These are phyloP conservation scores for Diaporthe australafricana DNA, from an alignment of 2,329 filamentous ascomycete species.

Conservation along the genomic window DNA sequence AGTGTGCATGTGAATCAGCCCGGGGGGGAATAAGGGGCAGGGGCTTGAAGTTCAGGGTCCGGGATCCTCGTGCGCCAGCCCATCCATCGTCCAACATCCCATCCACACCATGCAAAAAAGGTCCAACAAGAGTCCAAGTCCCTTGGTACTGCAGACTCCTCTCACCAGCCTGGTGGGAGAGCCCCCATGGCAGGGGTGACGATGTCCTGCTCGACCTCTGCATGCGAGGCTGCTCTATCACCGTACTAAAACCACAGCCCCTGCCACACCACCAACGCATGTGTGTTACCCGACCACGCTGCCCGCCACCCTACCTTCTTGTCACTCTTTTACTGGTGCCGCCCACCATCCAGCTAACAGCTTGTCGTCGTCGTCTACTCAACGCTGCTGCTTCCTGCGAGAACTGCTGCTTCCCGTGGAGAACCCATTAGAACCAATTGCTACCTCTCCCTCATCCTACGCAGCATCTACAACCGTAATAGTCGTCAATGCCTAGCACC, in stretches of 20 bases:
- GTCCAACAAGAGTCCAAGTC: conserved; percentile 16
- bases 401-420: background rate
- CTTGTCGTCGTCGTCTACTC: background rate
- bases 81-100: conserved; percentile 1
- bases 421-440: background rate
- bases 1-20: background rate
- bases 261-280: conserved; percentile 21
- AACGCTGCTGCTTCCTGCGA: background rate
- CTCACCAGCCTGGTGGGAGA: background rate
- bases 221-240: conserved; percentile 17
- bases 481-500: conserved; percentile 29
- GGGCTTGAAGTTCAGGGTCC: conserved; percentile 22
- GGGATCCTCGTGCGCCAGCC: background rate
- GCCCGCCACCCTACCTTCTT: conserved; percentile 11
- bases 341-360: background rate
- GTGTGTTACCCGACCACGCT: background rate
- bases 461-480: background rate
- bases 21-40: conserved; percentile 5
- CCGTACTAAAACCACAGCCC: conserved; percentile 21
- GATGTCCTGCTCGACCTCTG: conserved; percentile 10
- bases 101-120: background rate
- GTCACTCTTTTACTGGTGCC: conserved; percentile 19
- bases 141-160: conserved; percentile 9
- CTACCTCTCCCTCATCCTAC: background rate
- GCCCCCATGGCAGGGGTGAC: conserved; percentile 20